These are phyloP conservation scores for Salix arbutifolia DNA, from an alignment of 345 rosid genomes.

Conservation along the genomic window DNA sequence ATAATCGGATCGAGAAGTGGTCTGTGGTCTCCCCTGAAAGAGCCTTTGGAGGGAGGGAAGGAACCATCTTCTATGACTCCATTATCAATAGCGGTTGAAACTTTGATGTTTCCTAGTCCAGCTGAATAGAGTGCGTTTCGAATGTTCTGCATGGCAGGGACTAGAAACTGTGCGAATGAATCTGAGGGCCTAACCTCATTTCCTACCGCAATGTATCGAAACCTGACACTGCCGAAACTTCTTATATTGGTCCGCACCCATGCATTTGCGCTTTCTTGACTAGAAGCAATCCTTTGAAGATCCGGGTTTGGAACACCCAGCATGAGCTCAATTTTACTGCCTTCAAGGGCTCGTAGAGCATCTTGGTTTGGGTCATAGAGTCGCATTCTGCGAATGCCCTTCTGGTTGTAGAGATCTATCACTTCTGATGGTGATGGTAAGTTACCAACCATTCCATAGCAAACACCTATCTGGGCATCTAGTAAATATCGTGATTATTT, in stretches of 20 bases:
- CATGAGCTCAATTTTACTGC: slow-evolving; percentile 36
- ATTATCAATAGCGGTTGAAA: slow-evolving; percentile 38
- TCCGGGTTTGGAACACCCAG: slow-evolving; percentile 32
- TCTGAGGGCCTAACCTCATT: slow-evolving; percentile 38
- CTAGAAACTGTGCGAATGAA: slow-evolving; percentile 21
- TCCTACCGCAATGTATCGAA: slow-evolving; percentile 32
- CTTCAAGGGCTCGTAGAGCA: slow-evolving; percentile 28
- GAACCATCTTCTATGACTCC: slow-evolving; percentile 6
- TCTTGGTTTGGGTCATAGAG: slow-evolving; percentile 35
- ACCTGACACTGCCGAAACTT: slow-evolving; percentile 4
- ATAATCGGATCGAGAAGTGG: slow-evolving; percentile 33
- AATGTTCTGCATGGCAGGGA: slow-evolving; percentile 36
- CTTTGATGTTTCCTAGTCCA: slow-evolving; percentile 39
- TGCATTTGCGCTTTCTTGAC: slow-evolving; percentile 32
- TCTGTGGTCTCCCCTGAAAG: slow-evolving; percentile 18
- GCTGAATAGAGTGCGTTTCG: slow-evolving; percentile 26
- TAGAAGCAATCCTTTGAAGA: slow-evolving; percentile 32
- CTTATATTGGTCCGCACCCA: slow-evolving; percentile 44
- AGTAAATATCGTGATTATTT: background rate
- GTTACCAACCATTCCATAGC: slow-evolving; percentile 34
- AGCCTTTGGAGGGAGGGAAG: slow-evolving; percentile 42
- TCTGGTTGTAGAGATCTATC: slow-evolving; percentile 41
- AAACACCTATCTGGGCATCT: slow-evolving; percentile 19
- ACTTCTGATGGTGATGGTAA: slow-evolving; percentile 47
- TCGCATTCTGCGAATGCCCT: slow-evolving; percentile 45